A percentile compares a stretch with the other conserved stretches of the same genome.
phyloP scores from a whole-genome alignment of 352 stramenopile species.

The Phytophthora sansomeana region DNA sequence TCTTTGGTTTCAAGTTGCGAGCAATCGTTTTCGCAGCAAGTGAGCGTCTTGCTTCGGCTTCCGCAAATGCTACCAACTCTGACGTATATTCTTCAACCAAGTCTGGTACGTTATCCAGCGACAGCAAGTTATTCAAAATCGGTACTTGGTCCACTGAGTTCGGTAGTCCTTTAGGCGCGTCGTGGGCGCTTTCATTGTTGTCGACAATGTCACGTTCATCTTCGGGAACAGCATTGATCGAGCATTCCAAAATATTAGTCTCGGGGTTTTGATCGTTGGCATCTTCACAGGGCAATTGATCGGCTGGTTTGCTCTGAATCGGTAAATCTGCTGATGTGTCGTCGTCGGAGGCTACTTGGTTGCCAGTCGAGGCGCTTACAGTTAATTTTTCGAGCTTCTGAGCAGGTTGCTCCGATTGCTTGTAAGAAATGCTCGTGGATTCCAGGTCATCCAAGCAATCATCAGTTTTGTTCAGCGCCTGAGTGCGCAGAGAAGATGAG shows the following conservation, averaged over 20 bases:
- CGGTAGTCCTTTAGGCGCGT: neutral
- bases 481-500: neutral
- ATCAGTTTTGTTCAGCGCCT: neutral
- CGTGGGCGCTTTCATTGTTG: neutral
- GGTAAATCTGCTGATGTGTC: neutral
- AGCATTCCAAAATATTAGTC: neutral
- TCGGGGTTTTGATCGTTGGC: neutral
- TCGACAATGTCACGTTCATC: slow-evolving; percentile 1
- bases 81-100: neutral
- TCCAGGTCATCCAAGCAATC: neutral
- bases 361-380: neutral
- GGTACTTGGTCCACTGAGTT: neutral
- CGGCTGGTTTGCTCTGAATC: neutral
- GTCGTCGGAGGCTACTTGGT: neutral
- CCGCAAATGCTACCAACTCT: neutral
- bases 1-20: slow-evolving; percentile 16
- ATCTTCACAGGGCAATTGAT: neutral
- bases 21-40: slow-evolving; percentile 15
- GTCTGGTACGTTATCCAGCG: neutral
- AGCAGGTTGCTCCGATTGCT: neutral
- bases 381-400: neutral
- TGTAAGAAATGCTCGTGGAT: neutral
- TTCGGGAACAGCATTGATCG: neutral
- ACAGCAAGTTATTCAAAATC: neutral
- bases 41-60: neutral